These are phyloP conservation scores for Symbiodinium natans DNA, from an alignment of 73 alveolate species.

Conservation along the genomic window DNA sequence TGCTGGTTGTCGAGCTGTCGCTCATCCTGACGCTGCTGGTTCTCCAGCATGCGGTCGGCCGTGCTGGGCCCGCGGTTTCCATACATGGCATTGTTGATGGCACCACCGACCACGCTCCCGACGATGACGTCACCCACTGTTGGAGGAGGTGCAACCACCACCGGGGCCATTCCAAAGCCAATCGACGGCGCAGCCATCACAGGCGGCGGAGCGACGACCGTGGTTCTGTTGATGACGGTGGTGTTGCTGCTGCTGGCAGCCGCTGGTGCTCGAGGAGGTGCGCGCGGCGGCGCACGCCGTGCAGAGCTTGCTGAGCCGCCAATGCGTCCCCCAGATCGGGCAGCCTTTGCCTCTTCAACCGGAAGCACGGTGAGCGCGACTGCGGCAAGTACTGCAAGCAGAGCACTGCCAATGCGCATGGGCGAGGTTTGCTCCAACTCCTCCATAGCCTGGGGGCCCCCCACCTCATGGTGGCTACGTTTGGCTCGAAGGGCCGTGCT, in stretches of 20 bases:
- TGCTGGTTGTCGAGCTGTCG: slow-evolving; percentile 77
- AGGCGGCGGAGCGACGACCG: slow-evolving; percentile 70
- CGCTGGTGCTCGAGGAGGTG: slow-evolving; percentile 54
- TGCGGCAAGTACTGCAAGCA: neutral
- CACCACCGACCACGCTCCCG: slow-evolving; percentile 77
- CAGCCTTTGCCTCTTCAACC: slow-evolving; percentile 63
- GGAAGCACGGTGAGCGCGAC: neutral
- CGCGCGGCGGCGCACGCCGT: slow-evolving; percentile 21
- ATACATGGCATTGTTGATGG: slow-evolving; percentile 70
- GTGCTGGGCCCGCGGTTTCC: slow-evolving; percentile 86
- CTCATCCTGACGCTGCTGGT: slow-evolving; percentile 93
- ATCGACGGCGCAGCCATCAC: slow-evolving; percentile 30
- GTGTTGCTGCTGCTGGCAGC: slow-evolving; percentile 57
- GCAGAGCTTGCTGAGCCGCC: slow-evolving; percentile 70
- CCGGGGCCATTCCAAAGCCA: slow-evolving; percentile 57
- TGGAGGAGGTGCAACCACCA: slow-evolving; percentile 76
- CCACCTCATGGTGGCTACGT: neutral
- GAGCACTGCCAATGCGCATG: neutral
- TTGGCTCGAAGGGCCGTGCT: neutral
- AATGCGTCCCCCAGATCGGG: slow-evolving; percentile 74
- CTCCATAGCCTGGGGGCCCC: neutral
- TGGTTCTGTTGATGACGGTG: slow-evolving; percentile 85
- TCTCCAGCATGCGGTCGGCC: slow-evolving; percentile 83
- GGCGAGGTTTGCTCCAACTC: neutral
- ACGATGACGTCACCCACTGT: slow-evolving; percentile 79